Percentiles rank a stretch among this genome's conserved stretches.
Evolutionary conservation across 179 eudicot species (phyloP).

Genomic region (Spinacia oleracea): DNA sequence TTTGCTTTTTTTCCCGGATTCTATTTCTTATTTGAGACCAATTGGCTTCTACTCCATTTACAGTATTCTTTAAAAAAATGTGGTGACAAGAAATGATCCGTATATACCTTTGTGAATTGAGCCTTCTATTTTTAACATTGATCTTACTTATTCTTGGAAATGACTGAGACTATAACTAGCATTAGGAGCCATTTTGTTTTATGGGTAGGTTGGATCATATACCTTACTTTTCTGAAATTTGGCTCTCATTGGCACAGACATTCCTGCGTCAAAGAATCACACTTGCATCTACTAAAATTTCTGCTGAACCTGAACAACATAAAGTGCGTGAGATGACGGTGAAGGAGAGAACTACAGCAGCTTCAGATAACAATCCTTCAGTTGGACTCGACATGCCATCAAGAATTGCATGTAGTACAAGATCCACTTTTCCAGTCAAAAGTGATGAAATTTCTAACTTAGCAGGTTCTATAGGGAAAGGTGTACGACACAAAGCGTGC

Average conservation of each 20-base stretch:
- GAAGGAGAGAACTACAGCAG: conserved; percentile 19
- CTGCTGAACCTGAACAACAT: conserved; percentile 33
- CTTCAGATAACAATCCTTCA: conserved; percentile 18
- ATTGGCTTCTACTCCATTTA: not conserved
- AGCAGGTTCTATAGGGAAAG: conserved; percentile 15
- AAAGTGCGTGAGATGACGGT: conserved; percentile 28
- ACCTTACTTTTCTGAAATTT: conserved; percentile 13
- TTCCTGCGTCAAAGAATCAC: conserved; percentile 75
- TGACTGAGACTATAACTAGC: not conserved
- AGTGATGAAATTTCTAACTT: conserved; percentile 19
- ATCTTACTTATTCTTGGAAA: not conserved
- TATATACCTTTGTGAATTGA: not conserved
- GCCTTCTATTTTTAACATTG: not conserved
- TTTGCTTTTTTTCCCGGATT: not conserved
- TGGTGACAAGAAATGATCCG: not conserved
- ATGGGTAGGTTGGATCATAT: not conserved
- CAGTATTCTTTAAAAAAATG: not conserved
- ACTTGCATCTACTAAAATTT: conserved; percentile 45
- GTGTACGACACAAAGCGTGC: not conserved
- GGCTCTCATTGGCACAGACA: conserved; percentile 47
- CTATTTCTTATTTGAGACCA: not conserved
- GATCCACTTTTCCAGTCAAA: conserved; percentile 14
- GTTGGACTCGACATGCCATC: conserved; percentile 2
- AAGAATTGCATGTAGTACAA: conserved; percentile 2
- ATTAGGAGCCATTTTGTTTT: not conserved